Evolutionary conservation across 2,329 filamentous ascomycete genomes (phyloP), one percentile per base, ranked within the genome.

Genomic region (Epichloe aotearoae): DNA sequence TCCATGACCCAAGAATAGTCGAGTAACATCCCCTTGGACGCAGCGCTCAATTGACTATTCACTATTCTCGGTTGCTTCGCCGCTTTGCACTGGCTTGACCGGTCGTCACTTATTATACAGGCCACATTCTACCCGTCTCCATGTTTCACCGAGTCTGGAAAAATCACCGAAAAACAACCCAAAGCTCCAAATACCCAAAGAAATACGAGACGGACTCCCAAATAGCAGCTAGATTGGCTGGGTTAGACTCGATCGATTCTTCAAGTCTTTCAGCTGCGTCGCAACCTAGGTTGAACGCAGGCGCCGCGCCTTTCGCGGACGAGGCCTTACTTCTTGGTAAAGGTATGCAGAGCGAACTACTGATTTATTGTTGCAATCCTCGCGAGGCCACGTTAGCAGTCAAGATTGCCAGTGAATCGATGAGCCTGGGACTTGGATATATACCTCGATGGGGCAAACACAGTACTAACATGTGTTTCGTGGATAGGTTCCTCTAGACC

Each of bases 141-240:
- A 69, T 69, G 67, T 69, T 69, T 57, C 62, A 59, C 58, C 65
- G 64, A 58, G 61, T 57, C 50, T 61, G 62, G 50, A 63, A 63
- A 57, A 64, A 58, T 46, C 55, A 58, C 49, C 48, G 53, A 40
- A 58, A 63, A 51, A 56, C 59, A 51, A 56, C 60, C 55, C 57
- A 58, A 51, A 54, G 53, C 38, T 46, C 53, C 17, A 51, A 53
- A 30, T 53, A 42, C 33, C 37, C 46, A 45, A 49, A 43, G 51
- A 50, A 37, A 17, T 49, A 47, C 54, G 44, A 46, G 37, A 49
- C 23, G 42, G 33, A 50, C 45, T 49, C 41, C 17, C 46, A 51
- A 19, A n/a, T 44, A 5, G 34, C 23, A 48, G 23, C 49, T 51
- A 41, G 42, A n/a, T 33, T 45, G 14, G 30, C n/a, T 37, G 37